Evolutionary conservation across 208 protist genomes (phyloP), one percentile per base, ranked within the genome.

Genomic region (Acanthamoeba polyphaga): DNA sequence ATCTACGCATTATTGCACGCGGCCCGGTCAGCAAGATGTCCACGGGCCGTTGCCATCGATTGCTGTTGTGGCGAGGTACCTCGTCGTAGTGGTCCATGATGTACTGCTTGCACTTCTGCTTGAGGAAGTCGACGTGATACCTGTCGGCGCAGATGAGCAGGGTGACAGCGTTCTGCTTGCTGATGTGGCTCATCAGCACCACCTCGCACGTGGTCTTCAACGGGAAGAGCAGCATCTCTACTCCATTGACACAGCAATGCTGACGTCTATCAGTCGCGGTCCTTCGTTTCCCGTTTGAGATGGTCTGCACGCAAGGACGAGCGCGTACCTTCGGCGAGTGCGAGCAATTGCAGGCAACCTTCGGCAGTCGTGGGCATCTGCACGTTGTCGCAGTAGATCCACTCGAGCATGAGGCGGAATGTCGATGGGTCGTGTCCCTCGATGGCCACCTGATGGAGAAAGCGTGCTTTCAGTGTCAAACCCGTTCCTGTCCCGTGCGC

Each of bases 31-130:
- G 53, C 53, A 58, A 58, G 13, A 58, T 58, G 13, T 58, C 53
- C 53, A 58, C 53, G 53, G 38, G 38, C 38, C 38, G 38, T 38
- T 38, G 38, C 38, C 38, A 38, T 38, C 38, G 38, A 38, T 38
- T 3, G 55, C 55, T 12, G 19, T 12, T 9, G 29, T 17, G n/a
- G 27, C 22, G 10, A 38, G 17, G 29, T 43, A 78, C 70, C 29
- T 34, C 70, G 32, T 78, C 70, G 29, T 78, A 78, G 70, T 78
- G n/a, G 38, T 78, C 70, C 70, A 78, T 78, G 70, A 78, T 78
- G 70, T 78, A 78, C 70, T 78, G 70, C 70, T 78, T 78, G 70
- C 70, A 46, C 70, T 78, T 78, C 29, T 78, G 70, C 32, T 78
- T 78, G 70, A 78, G 70, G 38, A 78, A 78, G n/a, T 78, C 70